A percentile compares a stretch with the other conserved stretches of the same genome.
Evolutionary conservation across 2,329 filamentous ascomycete genomes (phyloP).

Genomic region (Aureobasidium uvarum): DNA sequence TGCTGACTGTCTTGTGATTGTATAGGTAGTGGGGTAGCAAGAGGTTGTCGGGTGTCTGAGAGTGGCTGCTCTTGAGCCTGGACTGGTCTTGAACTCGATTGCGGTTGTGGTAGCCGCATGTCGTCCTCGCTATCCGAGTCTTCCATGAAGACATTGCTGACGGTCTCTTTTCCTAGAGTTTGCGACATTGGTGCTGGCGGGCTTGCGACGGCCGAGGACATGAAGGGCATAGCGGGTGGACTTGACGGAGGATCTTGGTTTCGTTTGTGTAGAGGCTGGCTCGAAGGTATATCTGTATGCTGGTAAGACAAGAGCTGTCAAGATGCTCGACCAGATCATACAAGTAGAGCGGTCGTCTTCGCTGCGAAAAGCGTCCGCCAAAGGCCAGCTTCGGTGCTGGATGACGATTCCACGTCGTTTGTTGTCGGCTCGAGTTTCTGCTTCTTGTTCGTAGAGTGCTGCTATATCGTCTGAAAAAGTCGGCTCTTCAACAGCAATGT

Average conservation of each 20-base stretch:
- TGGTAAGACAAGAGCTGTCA: neutral
- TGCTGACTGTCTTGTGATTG: neutral
- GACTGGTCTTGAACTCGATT: neutral
- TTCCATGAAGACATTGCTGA: slow-evolving; percentile 41
- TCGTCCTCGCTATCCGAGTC: slow-evolving; percentile 44
- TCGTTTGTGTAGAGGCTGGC: neutral
- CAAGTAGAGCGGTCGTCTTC: slow-evolving; percentile 43
- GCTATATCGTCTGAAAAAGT: slow-evolving; percentile 35
- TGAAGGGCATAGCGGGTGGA: slow-evolving; percentile 60
- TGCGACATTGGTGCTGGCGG: slow-evolving; percentile 39
- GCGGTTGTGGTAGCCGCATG: neutral
- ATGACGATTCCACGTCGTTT: slow-evolving; percentile 50
- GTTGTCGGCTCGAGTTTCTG: slow-evolving; percentile 46
- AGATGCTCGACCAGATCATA: neutral
- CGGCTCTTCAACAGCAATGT: neutral
- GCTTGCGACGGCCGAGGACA: slow-evolving; percentile 59
- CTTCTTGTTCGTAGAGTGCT: slow-evolving; percentile 48
- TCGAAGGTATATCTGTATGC: slow-evolving; percentile 1
- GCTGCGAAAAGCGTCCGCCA: slow-evolving; percentile 50
- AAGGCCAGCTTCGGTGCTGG: slow-evolving; percentile 52
- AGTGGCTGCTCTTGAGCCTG: neutral
- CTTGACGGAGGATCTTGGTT: slow-evolving; percentile 39
- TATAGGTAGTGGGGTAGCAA: neutral
- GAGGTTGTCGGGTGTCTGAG: neutral
- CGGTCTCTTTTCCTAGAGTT: slow-evolving; percentile 41